Evolutionary conservation across 345 rosid genomes (phyloP).

Genomic region (Hibiscus syriacus): DNA sequence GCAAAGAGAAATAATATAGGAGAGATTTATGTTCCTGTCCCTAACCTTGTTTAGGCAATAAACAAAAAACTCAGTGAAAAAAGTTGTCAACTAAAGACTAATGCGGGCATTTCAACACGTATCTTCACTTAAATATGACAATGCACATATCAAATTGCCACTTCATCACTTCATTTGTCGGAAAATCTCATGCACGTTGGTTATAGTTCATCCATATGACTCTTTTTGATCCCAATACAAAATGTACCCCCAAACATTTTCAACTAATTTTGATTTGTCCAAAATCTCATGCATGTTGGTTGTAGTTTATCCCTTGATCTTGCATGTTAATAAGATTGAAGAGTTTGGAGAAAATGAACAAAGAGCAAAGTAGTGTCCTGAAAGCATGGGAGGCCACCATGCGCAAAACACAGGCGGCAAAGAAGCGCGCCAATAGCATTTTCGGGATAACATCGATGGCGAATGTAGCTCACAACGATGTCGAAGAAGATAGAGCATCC

Average conservation of each 20-base stretch:
- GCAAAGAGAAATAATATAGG: conserved; percentile 28
- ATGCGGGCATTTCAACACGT: not conserved
- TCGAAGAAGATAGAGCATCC: conserved; percentile 19
- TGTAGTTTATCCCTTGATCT: too few relatives aligned
- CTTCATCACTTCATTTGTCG: not conserved
- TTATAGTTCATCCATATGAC: too few relatives aligned
- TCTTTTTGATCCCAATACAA: too few relatives aligned
- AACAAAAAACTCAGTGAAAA: not conserved
- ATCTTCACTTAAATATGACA: not conserved
- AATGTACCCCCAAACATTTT: too few relatives aligned
- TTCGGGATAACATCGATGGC: conserved; percentile 57
- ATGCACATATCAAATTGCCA: not conserved
- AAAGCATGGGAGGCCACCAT: conserved; percentile 93
- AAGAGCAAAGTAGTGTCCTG: conserved; percentile 58
- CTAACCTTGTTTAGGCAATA: not conserved
- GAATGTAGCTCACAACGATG: conserved; percentile 41
- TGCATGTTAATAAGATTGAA: conserved; percentile 1
- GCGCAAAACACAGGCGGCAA: conserved; percentile 83
- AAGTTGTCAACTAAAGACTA: not conserved
- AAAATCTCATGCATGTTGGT: too few relatives aligned
- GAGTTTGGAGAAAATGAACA: conserved; percentile 37
- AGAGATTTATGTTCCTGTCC: conserved; percentile 22
- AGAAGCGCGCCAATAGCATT: conserved; percentile 81
- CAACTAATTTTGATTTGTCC: not conserved
- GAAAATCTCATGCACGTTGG: not conserved